Conservation (phyloP, 306 rosid species). For the Glycyrrhiza uralensis region DNA sequence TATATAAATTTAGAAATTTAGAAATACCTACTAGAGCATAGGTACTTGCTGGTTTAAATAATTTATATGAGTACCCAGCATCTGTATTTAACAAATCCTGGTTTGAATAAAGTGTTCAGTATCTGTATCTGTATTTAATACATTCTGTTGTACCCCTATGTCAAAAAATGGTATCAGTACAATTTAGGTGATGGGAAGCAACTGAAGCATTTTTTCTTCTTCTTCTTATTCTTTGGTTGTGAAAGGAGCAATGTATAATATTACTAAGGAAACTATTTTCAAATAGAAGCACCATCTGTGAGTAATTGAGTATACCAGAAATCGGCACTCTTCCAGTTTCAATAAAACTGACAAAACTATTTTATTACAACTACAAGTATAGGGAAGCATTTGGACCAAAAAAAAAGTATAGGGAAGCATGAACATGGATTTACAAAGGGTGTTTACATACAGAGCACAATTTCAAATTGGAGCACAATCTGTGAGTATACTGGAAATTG, state of each 20-base stretch:
- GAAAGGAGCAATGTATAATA: not conserved
- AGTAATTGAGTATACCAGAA: not conserved
- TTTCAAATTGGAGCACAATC: too few species aligned
- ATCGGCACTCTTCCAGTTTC: constrained; percentile 20
- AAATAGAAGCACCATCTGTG: not conserved
- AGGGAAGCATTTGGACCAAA: constrained; percentile 9
- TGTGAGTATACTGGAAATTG: too few species aligned
- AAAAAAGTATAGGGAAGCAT: constrained; percentile 6
- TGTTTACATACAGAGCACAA: too few species aligned
- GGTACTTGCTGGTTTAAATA: too few species aligned
- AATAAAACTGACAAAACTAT: constrained; percentile 14
- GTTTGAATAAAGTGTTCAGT: too few species aligned
- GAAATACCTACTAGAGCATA: too few species aligned
- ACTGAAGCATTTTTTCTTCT: not conserved
- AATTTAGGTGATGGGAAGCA: not conserved
- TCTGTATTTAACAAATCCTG: too few species aligned
- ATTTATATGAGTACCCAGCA: too few species aligned
- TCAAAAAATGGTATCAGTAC: too few species aligned
- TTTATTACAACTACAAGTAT: constrained; percentile 13
- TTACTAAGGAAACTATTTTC: not conserved
- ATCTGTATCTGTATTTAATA: too few species aligned
- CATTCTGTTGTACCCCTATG: too few species aligned
- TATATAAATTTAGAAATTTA: too few species aligned
- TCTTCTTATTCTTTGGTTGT: not conserved
- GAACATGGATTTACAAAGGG: constrained; percentile 8